Evolutionary conservation across 345 rosid genomes (phyloP), one percentile per base, ranked within the genome.

Genomic region (Garcia nutans): DNA sequence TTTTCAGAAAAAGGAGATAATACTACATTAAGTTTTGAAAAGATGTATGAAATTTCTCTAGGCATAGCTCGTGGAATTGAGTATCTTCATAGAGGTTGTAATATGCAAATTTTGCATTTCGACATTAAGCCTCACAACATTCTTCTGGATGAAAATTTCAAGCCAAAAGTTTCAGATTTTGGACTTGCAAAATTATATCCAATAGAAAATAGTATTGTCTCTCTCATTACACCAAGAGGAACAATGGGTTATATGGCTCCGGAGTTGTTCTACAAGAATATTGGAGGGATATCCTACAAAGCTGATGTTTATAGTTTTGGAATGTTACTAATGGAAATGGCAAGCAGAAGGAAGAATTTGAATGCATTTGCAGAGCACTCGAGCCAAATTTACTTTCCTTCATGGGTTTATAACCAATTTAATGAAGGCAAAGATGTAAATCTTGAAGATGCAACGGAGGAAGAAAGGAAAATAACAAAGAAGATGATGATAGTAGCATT

Each of bases 281-380:
- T 72, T 41, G 75, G 75, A 5, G 23, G n/a, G 11, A 65, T 72
- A 15, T 72, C 75, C 10, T 59, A 72, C 22, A 72, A 72, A 45
- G 64, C 75, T 42, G 75, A 72, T 60, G 75, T 72, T 45, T 59
- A 59, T 17, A 72, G 75, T 45, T 59, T 55, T 11, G 56, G 75
- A 42, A 72, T 72, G 75, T 16, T 72, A 20, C 16, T 58, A 13
- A 37, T 72, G 65, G 74, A 72, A 72, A 58, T 72, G 66, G 55
- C 31, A 37, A 55, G 75, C n/a, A 45, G 47, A 58, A 57, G 60
- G 37, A 59, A 59, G 66, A 72, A 9, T 47, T 5, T 20, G 6
- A 31, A 50, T 61, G 28, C 68, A 11, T 42, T 10, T 9, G 3
- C 47, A 28, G 68, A 63, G 5, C 11, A 28, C 47, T 26, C 57